Base-by-base conservation (phyloP, 805 yeast genomes). In the Candida verbasci region DNA sequence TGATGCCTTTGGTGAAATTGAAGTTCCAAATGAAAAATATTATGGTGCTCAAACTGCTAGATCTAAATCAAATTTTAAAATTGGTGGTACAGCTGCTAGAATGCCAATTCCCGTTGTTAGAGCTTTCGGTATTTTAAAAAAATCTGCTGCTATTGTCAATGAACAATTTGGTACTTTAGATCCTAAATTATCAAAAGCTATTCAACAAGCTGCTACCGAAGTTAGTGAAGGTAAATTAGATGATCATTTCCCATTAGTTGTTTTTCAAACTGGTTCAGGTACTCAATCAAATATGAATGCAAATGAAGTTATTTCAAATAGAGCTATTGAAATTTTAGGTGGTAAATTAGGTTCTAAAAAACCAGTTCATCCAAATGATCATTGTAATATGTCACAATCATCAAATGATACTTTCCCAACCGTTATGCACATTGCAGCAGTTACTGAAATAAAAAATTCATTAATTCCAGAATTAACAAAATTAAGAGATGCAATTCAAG, bases 1-100 rank as follows among this genome's bases (percentile, higher is more conserved):
- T 41, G 98, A 91, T 67, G 97, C 97, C 35, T 93, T 91, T 56
- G 98, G 98, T 50, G 96, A 86, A 58, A 84, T 93, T 55, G 87
- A 88, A 59, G 98, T 91, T 35, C 88, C 86, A 41, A 68, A 78
- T 45, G 75, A 85, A 52, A 80, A 77, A 62, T 91, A 91, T 74
- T 91, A 96, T 91, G 98, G 98, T 43, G 97, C 97, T 30, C 98
- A 93, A 69, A 93, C 98, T 44, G 89, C 85, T 56, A 80, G 97
- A 67, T 89, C 97, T 15, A 74, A 79, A 49, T 82, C 80, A 65
- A 93, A 93, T 76, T 93, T 93, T 75, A 85, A 88, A 65, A 93
- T 93, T 54, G 98, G 98, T 47, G 97, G 97, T 41, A 72, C 75
- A 12, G 78, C 88, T 49, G 97, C 93, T 59, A 74, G 76, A 44